Evolutionary conservation across 1,284 basidiomycete genomes (phyloP).

Genomic region (Coniferiporia weirii): DNA sequence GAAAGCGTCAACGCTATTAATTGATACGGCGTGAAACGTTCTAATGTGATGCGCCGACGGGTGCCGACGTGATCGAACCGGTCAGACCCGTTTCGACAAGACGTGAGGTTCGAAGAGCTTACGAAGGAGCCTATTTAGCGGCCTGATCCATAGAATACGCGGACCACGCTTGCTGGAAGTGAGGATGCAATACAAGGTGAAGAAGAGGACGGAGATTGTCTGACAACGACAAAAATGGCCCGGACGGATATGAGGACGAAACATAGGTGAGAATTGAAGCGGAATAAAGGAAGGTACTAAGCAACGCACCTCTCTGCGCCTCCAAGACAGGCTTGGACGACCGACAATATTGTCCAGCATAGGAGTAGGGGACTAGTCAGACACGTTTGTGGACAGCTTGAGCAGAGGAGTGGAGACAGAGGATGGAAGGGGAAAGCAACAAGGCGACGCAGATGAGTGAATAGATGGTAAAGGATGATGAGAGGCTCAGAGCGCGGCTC

Average conservation of each 20-base stretch:
- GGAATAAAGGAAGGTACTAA: background rate
- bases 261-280: background rate
- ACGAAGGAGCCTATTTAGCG: conserved; percentile 58
- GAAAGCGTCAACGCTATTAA: conserved; percentile 85
- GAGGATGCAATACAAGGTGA: conserved; percentile 82
- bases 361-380: background rate
- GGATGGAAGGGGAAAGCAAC: background rate
- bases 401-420: background rate
- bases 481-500: no score
- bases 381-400: background rate
- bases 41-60: conserved; percentile 34
- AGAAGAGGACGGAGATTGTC: conserved; percentile 84
- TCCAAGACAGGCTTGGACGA: conserved; percentile 70
- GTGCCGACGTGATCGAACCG: conserved; percentile 1
- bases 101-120: conserved; percentile 23
- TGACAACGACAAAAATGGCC: conserved; percentile 25
- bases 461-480: no score
- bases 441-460: no score
- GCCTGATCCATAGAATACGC: conserved; percentile 55
- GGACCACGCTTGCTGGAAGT: conserved; percentile 67
- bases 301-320: conserved; percentile 58
- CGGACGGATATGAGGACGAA: background rate
- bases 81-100: background rate
- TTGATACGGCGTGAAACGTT: conserved; percentile 92
- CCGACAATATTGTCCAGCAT: conserved; percentile 87